These are phyloP conservation scores for Anthostomella pinea DNA, from an alignment of 2,329 filamentous ascomycete species.

Conservation along the genomic window DNA sequence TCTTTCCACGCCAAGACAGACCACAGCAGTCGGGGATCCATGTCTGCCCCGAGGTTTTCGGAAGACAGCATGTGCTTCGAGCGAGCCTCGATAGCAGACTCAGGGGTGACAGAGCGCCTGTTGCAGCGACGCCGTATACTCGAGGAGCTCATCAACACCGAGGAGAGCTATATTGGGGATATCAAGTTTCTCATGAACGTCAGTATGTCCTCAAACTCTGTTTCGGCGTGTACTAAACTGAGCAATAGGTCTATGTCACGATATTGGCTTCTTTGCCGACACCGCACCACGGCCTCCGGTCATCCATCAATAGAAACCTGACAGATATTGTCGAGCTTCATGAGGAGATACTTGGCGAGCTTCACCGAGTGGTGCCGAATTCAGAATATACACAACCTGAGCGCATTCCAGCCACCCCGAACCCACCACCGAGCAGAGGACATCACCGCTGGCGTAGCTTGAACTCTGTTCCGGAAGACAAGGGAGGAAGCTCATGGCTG, in stretches of 20 bases:
- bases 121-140: slow-evolving; percentile 75
- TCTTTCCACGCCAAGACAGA: slow-evolving; percentile 57
- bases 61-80: slow-evolving; percentile 65
- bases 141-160: slow-evolving; percentile 81
- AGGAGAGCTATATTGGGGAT: slow-evolving; percentile 85
- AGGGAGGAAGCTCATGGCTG: slow-evolving; percentile 39
- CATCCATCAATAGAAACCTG: slow-evolving; percentile 75
- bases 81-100: slow-evolving; percentile 53
- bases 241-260: slow-evolving; percentile 65
- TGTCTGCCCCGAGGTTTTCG: slow-evolving; percentile 57
- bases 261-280: slow-evolving; percentile 70
- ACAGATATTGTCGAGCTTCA: slow-evolving; percentile 80
- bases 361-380: slow-evolving; percentile 69
- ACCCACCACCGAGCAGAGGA: slow-evolving; percentile 21
- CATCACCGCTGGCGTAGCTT: slow-evolving; percentile 49
- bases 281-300: slow-evolving; percentile 60
- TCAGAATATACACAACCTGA: slow-evolving; percentile 58
- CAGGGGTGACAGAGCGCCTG: slow-evolving; percentile 67
- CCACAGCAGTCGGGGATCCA: slow-evolving; percentile 60
- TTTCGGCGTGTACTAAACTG: slow-evolving; percentile 1
- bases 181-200: slow-evolving; percentile 85
- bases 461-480: slow-evolving; percentile 43
- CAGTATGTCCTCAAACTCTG: slow-evolving; percentile 29
- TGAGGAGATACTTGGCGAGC: slow-evolving; percentile 72
- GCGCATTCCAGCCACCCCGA: slow-evolving; percentile 19